These are phyloP conservation scores for Alternaria sp. DNA, from an alignment of 2,329 filamentous ascomycete species.

Conservation along the genomic window DNA sequence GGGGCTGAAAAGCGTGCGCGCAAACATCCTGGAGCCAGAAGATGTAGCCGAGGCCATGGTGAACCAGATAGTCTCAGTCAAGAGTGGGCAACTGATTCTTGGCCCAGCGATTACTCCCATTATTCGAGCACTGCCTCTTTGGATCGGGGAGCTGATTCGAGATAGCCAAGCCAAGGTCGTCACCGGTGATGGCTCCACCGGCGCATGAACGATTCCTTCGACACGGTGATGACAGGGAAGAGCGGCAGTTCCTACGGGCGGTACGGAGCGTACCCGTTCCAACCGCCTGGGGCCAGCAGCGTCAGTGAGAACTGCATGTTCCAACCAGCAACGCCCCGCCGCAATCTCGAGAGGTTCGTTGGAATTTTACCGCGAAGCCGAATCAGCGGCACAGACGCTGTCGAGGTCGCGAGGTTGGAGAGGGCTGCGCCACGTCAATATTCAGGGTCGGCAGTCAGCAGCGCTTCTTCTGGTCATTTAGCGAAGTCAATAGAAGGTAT, in stretches of 20 bases:
- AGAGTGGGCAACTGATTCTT: slow-evolving; percentile 52
- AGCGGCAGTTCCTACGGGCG: not conserved
- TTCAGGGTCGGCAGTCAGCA: not conserved
- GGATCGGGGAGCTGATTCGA: slow-evolving; percentile 44
- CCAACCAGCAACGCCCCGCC: not conserved
- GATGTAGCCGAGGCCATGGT: slow-evolving; percentile 53
- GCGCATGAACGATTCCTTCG: slow-evolving; percentile 11
- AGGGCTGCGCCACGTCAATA: slow-evolving; percentile 3
- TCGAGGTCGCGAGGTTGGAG: not conserved
- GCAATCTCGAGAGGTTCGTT: not conserved
- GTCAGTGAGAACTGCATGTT: slow-evolving; percentile 1
- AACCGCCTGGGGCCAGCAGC: slow-evolving; percentile 6
- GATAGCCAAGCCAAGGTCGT: slow-evolving; percentile 40
- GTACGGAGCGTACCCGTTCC: not conserved
- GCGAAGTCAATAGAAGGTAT: slow-evolving; percentile 2
- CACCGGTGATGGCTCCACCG: slow-evolving; percentile 33
- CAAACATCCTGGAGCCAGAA: slow-evolving; percentile 48
- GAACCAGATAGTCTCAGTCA: slow-evolving; percentile 51
- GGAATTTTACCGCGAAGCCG: not conserved
- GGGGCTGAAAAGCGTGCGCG: slow-evolving; percentile 40
- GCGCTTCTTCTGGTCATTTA: not conserved
- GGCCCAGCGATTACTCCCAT: slow-evolving; percentile 34
- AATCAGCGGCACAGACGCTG: not conserved
- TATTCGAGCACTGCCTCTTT: slow-evolving; percentile 39
- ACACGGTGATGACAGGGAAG: not conserved